phyloP scores from a whole-genome alignment of 495 filamentous ascomycete species.

The Astrothelium subdiscretum region DNA sequence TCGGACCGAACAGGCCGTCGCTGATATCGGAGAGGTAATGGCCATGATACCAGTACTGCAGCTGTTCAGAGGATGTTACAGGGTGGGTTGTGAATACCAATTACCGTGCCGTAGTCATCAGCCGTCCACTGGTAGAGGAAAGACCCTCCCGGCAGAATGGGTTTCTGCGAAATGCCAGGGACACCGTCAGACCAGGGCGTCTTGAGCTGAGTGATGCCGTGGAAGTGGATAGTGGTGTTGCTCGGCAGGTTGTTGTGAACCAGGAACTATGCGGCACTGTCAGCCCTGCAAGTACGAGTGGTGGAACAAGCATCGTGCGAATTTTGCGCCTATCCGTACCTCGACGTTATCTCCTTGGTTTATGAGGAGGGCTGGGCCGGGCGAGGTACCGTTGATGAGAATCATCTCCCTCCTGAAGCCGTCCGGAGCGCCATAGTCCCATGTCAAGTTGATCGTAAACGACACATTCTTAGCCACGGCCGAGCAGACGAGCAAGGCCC shows the following conservation, averaged over 20 bases:
- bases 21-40: slow-evolving; percentile 22
- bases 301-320: not conserved
- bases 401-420: not conserved
- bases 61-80: not conserved
- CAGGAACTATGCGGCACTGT: slow-evolving; percentile 40
- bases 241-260: slow-evolving; percentile 46
- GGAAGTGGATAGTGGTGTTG: slow-evolving; percentile 42
- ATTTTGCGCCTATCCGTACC: not conserved
- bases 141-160: slow-evolving; percentile 33
- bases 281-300: slow-evolving; percentile 41
- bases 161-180: slow-evolving; percentile 35
- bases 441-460: not conserved
- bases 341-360: not conserved
- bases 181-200: slow-evolving; percentile 43
- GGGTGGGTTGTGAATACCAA: not conserved
- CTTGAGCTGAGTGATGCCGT: slow-evolving; percentile 32
- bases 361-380: not conserved
- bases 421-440: not conserved
- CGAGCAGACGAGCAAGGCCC: not conserved
- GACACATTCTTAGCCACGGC: not conserved
- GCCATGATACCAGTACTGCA: slow-evolving; percentile 41
- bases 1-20: slow-evolving; percentile 4
- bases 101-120: slow-evolving; percentile 33
- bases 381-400: slow-evolving; percentile 1
- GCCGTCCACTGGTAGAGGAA: slow-evolving; percentile 40